Evolutionary conservation across 78 protist species (phyloP).

Genomic region (Bigelowiella natans): DNA sequence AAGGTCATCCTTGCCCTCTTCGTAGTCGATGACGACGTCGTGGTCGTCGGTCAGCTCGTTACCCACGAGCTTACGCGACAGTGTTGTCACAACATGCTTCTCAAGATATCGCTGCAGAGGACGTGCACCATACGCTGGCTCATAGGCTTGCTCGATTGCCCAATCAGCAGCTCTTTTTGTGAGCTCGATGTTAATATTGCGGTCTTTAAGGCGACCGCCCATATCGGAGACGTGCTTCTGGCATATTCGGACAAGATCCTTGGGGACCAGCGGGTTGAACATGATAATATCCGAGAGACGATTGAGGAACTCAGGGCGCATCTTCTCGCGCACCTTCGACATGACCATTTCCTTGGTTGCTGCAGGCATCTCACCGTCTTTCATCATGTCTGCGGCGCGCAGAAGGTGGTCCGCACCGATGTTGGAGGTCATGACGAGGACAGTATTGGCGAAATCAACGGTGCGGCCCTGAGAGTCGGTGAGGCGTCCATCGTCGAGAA

Average conservation of each 20-base stretch:
- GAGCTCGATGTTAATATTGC: background rate
- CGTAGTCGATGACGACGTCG: background rate
- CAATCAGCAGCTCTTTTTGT: background rate
- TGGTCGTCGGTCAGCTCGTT: background rate
- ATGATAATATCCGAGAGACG: constrained; percentile 9
- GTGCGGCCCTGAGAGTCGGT: constrained; percentile 90
- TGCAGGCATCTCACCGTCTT: background rate
- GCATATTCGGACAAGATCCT: background rate
- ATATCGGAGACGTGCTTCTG: background rate
- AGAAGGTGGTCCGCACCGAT: constrained; percentile 36
- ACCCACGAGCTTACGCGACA: background rate
- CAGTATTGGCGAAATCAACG: constrained; percentile 79
- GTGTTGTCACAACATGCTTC: constrained; percentile 61
- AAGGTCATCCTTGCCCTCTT: too few relatives aligned
- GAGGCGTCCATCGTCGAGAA: constrained; percentile 91
- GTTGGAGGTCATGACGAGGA: constrained; percentile 84
- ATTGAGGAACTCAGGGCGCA: constrained; percentile 61
- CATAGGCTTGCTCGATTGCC: constrained; percentile 39
- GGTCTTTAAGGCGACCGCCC: background rate
- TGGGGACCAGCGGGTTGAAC: background rate
- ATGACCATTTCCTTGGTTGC: too few relatives aligned
- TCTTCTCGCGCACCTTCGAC: background rate
- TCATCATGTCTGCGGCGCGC: background rate
- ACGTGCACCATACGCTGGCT: constrained; percentile 86
- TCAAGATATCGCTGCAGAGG: constrained; percentile 85